A percentile compares a stretch with the other conserved stretches of the same genome.
phyloP scores from a whole-genome alignment of 2,329 filamentous ascomycete species.

The Blastomyces parvus region DNA sequence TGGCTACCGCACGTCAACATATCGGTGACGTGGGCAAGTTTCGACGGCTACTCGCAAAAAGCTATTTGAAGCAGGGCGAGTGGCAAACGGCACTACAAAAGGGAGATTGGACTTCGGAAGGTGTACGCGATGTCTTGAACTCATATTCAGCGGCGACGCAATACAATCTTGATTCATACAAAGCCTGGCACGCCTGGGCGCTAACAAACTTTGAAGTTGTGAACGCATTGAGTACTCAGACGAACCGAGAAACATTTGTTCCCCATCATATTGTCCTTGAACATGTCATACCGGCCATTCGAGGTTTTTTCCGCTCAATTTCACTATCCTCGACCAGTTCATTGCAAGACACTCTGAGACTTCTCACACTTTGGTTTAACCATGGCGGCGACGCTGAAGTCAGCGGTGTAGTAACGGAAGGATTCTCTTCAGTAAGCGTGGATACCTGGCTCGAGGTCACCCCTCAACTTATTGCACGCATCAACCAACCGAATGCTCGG shows the following conservation, averaged over 20 bases:
- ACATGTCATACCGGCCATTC: constrained; percentile 88
- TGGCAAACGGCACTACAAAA: constrained; percentile 83
- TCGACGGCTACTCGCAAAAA: constrained; percentile 74
- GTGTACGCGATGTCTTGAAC: constrained; percentile 78
- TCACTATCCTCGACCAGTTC: constrained; percentile 84
- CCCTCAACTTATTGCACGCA: constrained; percentile 90
- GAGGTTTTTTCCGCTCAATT: constrained; percentile 96
- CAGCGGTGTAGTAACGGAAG: constrained; percentile 77
- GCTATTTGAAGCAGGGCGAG: constrained; percentile 90
- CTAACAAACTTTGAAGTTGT: constrained; percentile 98
- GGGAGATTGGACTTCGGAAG: constrained; percentile 78
- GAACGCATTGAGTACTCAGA: constrained; percentile 62
- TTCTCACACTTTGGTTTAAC: constrained; percentile 93
- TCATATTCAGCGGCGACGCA: constrained; percentile 87
- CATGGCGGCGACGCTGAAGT: constrained; percentile 85
- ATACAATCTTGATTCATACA: constrained; percentile 94
- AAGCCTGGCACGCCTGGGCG: constrained; percentile 98
- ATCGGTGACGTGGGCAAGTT: constrained; percentile 47
- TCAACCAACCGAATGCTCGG: constrained; percentile 86
- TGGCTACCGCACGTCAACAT: constrained; percentile 31
- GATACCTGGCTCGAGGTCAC: constrained; percentile 99
- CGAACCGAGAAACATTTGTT: constrained; percentile 49
- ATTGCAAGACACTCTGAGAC: constrained; percentile 82
- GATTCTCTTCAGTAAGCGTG: constrained; percentile 82
- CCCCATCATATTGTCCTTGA: constrained; percentile 64